Evolutionary conservation across 2,329 filamentous ascomycete species (phyloP), one percentile per base, ranked within the genome.

Genomic region (Calycina herbarum): DNA sequence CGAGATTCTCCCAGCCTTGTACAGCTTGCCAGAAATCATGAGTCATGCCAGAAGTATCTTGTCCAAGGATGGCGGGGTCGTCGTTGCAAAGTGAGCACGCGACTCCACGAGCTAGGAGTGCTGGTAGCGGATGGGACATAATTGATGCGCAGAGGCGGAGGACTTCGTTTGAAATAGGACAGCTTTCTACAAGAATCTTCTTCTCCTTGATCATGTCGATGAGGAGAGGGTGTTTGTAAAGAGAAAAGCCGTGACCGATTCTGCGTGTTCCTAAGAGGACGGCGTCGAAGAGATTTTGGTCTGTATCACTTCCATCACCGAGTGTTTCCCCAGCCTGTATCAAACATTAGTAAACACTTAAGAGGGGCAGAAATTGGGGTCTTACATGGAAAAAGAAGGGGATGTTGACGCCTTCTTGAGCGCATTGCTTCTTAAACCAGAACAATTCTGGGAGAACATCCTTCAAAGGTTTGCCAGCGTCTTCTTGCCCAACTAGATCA

Each of bases 11-110:
- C 86, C 94, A 95, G 0, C 92, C 94, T 78, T 97, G 93, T 24
- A 97, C 80, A 1, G 91, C 90, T 78, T 96, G 93, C 92, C 93
- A 97, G 78, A 96, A 97, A 78, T 97, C 93, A 77, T 96, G 92
- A 1, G 91, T 94, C 84, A 95, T 89, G 45, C 92, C 93, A 31
- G 88, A 90, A 6, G 85, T 86, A 65, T 91, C 91, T 73, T 96
- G 92, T 8, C 94, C 94, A 5, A 97, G 82, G 73, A 97, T 92
- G 0, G 91, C 92, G 1, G 93, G 94, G 75, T 97, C 93, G 75
- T 97, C 94, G 75, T 97, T 97, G 80, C 89, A 93, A 10, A 99
- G 85, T 11, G 89, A 87, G 73, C 93, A 94, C 5, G 91, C 78
- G 0, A 98, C 92, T 31, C 94, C 94, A 56, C 93, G 87, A 0